Percentiles rank a stretch among this genome's conserved stretches.
Conservation (phyloP, 768 basidiomycete species). For the Suillus alpinus region DNA sequence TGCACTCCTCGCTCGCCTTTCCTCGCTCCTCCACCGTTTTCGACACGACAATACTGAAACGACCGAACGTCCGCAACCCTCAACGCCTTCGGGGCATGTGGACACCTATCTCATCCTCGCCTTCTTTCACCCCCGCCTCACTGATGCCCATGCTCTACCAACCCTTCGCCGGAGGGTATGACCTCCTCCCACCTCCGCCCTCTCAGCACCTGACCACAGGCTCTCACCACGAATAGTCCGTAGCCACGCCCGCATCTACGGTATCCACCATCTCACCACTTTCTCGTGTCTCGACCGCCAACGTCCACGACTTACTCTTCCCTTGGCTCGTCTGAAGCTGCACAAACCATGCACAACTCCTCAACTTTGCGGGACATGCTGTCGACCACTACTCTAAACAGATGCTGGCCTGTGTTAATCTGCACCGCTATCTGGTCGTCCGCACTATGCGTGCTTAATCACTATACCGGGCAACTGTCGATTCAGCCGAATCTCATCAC, state of each 20-base stretch:
- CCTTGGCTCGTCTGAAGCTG: background rate
- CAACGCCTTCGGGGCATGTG: background rate
- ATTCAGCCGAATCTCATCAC: too few relatives aligned
- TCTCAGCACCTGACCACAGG: too few relatives aligned
- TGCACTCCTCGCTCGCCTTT: background rate
- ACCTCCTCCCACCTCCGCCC: too few relatives aligned
- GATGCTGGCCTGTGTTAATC: constrained; percentile 50
- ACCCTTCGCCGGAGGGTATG: too few relatives aligned
- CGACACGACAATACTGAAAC: background rate
- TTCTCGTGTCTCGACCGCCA: background rate
- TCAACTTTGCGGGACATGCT: background rate
- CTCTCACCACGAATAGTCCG: too few relatives aligned
- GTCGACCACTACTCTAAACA: constrained; percentile 22
- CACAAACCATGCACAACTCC: background rate
- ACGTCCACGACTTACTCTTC: background rate
- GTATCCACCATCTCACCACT: background rate
- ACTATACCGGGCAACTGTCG: too few relatives aligned
- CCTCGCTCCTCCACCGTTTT: background rate
- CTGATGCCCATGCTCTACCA: too few relatives aligned
- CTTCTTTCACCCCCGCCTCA: too few relatives aligned
- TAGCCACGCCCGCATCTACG: too few relatives aligned
- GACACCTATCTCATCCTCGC: too few relatives aligned
- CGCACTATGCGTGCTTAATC: constrained; percentile 45
- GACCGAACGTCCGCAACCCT: background rate
- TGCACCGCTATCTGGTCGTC: constrained; percentile 64